Base-by-base conservation (phyloP, 1,139 yeast species). In the Sugiyamaella sp. region DNA sequence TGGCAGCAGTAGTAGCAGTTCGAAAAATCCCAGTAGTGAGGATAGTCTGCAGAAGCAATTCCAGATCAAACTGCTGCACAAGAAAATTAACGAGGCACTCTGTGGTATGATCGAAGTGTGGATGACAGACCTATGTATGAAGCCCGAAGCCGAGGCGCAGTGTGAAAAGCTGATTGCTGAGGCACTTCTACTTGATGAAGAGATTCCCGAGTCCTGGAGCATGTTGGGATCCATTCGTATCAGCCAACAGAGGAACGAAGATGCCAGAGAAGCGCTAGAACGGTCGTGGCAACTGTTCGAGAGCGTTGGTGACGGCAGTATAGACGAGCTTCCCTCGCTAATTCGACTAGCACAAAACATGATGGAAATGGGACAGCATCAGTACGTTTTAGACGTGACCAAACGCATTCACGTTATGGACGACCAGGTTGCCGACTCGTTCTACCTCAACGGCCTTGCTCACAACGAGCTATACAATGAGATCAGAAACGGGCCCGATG, bases 111-210 rank as follows among this genome's bases (percentile, higher is more conserved):
- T 93, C 64, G 99, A 93, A 71, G 89, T 95, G 57, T 93, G 98
- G 97, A 93, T 93, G 99, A 95, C 99, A 1, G 99, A 93, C 74
- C 76, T 93, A 60, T 91, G 98, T 66, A 90, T 91, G 97, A 96
- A 89, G 63, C 82, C 82, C 4, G 85, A 86, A 63, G 98, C 99
- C 1, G 99, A 93, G 70, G 44, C 70, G 3, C 80, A 82, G 68
- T 95, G 99, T 72, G 88, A 90, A 63, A 78, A 78, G 53, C 76
- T 89, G 61, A 85, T 91, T 50, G 72, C 80, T 3, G 81, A 80
- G 62, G 85, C 96, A 0, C 71, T 89, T 63, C 71, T 79, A 52
- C 71, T 87, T 37, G 91, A 88, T 59, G 70, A 67, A 4, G 60
- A 63, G 24, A 82, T 85, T 54, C 87, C 97, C 0, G 98, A 91